Percentiles rank a stretch among this genome's conserved stretches.
phyloP scores from a whole-genome alignment of 1,284 basidiomycete species.

The Laetiporus sulphureus region DNA sequence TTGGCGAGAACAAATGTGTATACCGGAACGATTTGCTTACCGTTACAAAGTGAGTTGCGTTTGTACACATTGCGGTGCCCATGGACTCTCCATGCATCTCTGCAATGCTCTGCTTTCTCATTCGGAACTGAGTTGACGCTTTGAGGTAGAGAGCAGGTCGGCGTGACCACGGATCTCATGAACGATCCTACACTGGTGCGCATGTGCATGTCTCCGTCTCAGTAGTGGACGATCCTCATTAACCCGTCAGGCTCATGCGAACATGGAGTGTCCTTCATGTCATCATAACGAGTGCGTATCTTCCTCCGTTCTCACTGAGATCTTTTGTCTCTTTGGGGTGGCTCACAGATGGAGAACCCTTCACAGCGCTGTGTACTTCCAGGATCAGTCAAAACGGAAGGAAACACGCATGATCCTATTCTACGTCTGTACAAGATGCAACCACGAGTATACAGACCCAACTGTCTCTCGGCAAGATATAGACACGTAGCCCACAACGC shows the following conservation, averaged over 20 bases:
- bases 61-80: neutral
- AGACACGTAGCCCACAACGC: no score
- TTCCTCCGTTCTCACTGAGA: neutral
- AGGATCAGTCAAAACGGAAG: slow-evolving; percentile 91
- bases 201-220: slow-evolving; percentile 1
- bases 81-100: no score
- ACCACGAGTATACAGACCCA: slow-evolving; percentile 72
- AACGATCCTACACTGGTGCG: slow-evolving; percentile 86
- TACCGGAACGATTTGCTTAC: slow-evolving; percentile 94
- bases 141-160: slow-evolving; percentile 76
- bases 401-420: slow-evolving; percentile 92
- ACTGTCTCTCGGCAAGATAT: slow-evolving; percentile 26
- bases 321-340: neutral
- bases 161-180: slow-evolving; percentile 86
- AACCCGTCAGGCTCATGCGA: slow-evolving; percentile 57
- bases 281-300: slow-evolving; percentile 63
- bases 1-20: slow-evolving; percentile 83
- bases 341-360: no score
- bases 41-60: slow-evolving; percentile 74
- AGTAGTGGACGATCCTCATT: neutral
- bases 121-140: neutral
- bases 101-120: no score
- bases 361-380: slow-evolving; percentile 80
- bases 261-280: slow-evolving; percentile 65
- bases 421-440: slow-evolving; percentile 87